Base-by-base conservation (phyloP, 768 basidiomycete genomes). In the Tylopilus sp. region DNA sequence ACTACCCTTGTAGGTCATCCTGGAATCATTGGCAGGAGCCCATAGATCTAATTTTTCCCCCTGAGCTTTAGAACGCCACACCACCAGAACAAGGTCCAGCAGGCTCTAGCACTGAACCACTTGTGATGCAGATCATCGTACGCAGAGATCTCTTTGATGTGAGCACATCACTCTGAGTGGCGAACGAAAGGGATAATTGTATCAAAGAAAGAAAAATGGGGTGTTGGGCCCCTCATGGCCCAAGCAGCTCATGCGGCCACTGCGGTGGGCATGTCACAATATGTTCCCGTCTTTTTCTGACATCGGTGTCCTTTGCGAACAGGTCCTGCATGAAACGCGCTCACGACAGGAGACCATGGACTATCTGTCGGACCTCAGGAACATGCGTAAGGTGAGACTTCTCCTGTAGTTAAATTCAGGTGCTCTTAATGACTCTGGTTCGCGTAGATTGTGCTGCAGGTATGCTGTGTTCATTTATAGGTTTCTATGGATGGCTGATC, bases 61-160 rank as follows among this genome's bases (percentile, higher is more conserved):
- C 25, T 33, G 11, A 45, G 28, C 23, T 41, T 7, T 18, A 55
- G 53, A 49, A 47, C 13, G 18, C 23, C 36, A 6, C 20, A 2
- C 3, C 38, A 22, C 40, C 38, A 8, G 38, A 21, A 21, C 48
- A 50, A 31, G 38, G 17, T 8, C 26, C 53, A 4, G 30, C n/a
- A n/a, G n/a, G n/a, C 31, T n/a, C 1, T n/a, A n/a, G n/a, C n/a
- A n/a, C 23, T 4, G 63, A 52, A 12, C 67, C 71, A 2, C 62
- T 76, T 17, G 64, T 70, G 35, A 76, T 76, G 73, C 75, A 76
- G 58, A 72, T 76, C 17, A 57, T 76, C 36, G 73, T 76, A 6
- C 65, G 75, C 40, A 61, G 71, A 38, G 75, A 75, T 49, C 62
- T 76, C 30, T 69, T 73, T 21, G 71, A 73, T 35, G 75, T 74